Conservation (phyloP, 1,284 basidiomycete genomes). For the Leucocoprinus gongylophorus region DNA sequence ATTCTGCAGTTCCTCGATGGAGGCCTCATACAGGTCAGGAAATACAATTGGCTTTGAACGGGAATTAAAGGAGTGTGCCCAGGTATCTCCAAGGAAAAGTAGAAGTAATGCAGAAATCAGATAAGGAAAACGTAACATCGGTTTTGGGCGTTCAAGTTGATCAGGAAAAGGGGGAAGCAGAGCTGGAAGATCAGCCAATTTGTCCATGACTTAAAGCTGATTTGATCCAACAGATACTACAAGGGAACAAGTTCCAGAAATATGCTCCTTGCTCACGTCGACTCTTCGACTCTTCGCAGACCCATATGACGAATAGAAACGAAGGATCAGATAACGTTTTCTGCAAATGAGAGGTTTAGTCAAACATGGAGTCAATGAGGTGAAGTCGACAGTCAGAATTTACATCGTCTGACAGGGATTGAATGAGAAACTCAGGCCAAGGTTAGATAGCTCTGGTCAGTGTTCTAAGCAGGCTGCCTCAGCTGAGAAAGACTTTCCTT, state of each 20-base stretch:
- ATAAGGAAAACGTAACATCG: neutral
- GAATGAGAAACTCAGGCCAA: too few species aligned
- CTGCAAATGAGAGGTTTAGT: too few species aligned
- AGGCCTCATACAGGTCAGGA: constrained; percentile 60
- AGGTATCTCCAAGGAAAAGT: neutral
- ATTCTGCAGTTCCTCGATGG: constrained; percentile 47
- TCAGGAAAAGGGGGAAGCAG: neutral
- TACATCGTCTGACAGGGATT: too few species aligned
- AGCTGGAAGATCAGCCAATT: neutral
- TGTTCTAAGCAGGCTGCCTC: too few species aligned
- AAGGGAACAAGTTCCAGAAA: neutral
- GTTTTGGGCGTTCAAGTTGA: neutral
- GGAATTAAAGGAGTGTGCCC: neutral
- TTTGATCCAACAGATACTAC: neutral
- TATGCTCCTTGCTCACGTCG: neutral
- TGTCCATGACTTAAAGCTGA: neutral
- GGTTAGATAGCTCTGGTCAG: too few species aligned
- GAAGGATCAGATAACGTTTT: neutral
- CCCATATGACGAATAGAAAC: neutral
- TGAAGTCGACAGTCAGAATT: too few species aligned
- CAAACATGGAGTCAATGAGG: too few species aligned
- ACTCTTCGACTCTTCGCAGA: neutral
- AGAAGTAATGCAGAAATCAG: neutral
- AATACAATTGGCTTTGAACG: constrained; percentile 16
- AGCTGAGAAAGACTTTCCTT: too few species aligned